phyloP scores from a whole-genome alignment of 2,329 filamentous ascomycete genomes.

The Colletotrichum coccodes region DNA sequence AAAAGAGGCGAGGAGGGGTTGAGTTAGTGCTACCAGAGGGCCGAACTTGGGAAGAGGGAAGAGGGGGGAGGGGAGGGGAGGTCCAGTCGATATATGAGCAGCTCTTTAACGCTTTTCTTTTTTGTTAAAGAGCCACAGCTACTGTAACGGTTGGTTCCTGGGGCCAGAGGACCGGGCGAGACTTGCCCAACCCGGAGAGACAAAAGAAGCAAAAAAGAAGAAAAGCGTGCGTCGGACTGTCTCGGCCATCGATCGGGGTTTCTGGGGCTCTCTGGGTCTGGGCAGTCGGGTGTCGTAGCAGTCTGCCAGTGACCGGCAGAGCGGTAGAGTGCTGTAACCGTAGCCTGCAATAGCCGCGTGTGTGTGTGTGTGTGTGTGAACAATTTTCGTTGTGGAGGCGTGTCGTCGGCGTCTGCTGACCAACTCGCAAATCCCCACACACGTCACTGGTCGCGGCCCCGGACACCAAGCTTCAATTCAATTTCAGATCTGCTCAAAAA shows the following conservation, averaged over 20 bases:
- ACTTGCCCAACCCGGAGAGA: background rate
- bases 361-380: background rate
- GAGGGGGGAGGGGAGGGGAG: background rate
- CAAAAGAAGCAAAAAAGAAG: background rate
- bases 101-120: background rate
- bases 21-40: no score
- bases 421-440: constrained; percentile 19
- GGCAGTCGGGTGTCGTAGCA: background rate
- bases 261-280: background rate
- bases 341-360: background rate
- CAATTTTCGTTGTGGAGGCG: constrained; percentile 2
- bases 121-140: background rate
- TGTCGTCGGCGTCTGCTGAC: constrained; percentile 29
- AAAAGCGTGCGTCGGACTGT: background rate
- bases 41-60: no score
- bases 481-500: constrained; percentile 31
- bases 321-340: background rate
- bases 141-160: background rate
- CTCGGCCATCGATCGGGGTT: background rate
- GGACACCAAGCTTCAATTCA: constrained; percentile 22
- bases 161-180: background rate
- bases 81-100: background rate
- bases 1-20: background rate
- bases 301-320: background rate
- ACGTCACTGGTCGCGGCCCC: constrained; percentile 20